Conservation (phyloP, 768 basidiomycete genomes). For the Suillus weaverae region DNA sequence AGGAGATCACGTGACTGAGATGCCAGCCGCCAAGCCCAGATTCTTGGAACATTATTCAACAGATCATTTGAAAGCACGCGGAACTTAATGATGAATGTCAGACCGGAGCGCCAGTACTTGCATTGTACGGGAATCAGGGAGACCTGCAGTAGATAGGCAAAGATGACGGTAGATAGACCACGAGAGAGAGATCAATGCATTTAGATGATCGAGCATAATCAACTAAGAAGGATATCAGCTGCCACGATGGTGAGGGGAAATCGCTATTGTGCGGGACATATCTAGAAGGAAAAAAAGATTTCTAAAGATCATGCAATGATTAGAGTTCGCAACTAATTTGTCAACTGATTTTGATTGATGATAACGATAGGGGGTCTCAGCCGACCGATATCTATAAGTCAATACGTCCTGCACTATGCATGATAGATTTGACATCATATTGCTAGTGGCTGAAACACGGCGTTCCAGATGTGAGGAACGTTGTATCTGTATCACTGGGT, state of each 20-base stretch:
- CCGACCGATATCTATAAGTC: neutral
- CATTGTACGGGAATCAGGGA: neutral
- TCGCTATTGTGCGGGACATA: too few species aligned
- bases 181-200: too few species aligned
- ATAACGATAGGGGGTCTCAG: neutral
- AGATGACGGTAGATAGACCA: too few species aligned
- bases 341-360: neutral
- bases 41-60: too few species aligned
- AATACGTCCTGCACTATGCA: neutral
- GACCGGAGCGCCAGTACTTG: neutral
- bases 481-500: neutral
- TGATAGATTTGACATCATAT: neutral
- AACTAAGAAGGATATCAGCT: too few species aligned
- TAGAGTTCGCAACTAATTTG: neutral
- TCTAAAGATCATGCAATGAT: neutral
- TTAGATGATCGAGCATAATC: too few species aligned
- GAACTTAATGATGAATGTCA: neutral
- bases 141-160: neutral
- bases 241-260: too few species aligned
- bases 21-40: too few species aligned
- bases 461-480: neutral
- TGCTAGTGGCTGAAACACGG: neutral
- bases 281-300: neutral
- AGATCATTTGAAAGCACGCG: constrained; percentile 3
- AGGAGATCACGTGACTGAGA: constrained; percentile 40